Evolutionary conservation across 768 basidiomycete genomes (phyloP), one percentile per base, ranked within the genome.

Genomic region (Tylopilus rubrobrunneus): DNA sequence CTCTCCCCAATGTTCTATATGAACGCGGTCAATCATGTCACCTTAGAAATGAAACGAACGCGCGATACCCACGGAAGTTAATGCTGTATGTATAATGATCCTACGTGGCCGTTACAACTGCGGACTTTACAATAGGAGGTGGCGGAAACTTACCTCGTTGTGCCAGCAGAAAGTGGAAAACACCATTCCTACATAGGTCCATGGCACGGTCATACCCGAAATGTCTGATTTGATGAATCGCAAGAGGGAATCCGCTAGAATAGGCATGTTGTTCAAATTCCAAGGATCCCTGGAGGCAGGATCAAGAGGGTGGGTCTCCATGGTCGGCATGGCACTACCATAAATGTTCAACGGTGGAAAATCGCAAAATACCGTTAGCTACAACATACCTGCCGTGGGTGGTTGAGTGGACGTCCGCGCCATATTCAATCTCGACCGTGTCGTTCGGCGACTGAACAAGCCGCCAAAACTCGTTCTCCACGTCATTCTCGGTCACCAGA

Each of bases 151-250:
- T 62, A 89, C 90, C 83, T 93, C 95, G 65, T 99, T 99, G 73
- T 99, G 97, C 97, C 97, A 99, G 68, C 96, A 98, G 71, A 99
- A 99, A 3, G 97, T 96, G 14, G 95, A 96, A 69, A 99, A 99
- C 17, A 93, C 79, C 96, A 98, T 98, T 45, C 97, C 97, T 56
- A 98, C 92, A 69, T 99, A 99, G 36, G 92, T 97, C 95, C 94
- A 98, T 11, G 95, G 95, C 10, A 98, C 92, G 2, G 96, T 98
- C 96, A 99, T 99, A 14, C 97, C 97, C 49, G 95, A 98, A 51
- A 99, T 97, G 69, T 98, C 95, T 5, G 93, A 95, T 73, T 98
- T 97, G 75, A 99, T 97, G 71, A 87, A 99, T 12, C 97, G 89
- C 33, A 99, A 80, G 11, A 99, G 81, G 28, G 96, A 98, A 55